phyloP scores from a whole-genome alignment of 1,284 basidiomycete species.

The Sanguinoderma infundibulare region DNA sequence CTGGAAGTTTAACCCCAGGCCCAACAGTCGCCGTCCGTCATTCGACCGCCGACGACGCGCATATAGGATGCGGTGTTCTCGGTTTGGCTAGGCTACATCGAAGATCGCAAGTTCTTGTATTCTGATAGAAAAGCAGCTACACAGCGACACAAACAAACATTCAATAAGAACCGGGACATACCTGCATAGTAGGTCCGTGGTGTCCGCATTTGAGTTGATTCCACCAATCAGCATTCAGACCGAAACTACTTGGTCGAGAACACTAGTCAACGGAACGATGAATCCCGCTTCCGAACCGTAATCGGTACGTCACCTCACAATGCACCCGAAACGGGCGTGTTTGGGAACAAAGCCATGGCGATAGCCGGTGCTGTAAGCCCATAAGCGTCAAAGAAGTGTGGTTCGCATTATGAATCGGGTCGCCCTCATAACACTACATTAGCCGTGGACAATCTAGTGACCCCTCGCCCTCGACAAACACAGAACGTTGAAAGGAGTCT shows the following conservation, averaged over 20 bases:
- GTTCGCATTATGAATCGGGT: conserved; percentile 11
- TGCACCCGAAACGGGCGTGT: neutral
- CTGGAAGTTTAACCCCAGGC: no score
- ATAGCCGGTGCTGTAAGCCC: neutral
- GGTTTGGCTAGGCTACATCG: conserved; percentile 6
- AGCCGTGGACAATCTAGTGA: conserved; percentile 5
- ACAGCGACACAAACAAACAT: neutral
- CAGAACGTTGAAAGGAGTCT: conserved; percentile 20
- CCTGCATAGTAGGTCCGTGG: neutral
- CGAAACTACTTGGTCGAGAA: neutral
- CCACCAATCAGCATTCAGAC: conserved; percentile 7
- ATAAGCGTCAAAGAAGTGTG: neutral
- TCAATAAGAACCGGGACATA: no score
- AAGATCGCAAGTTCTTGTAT: conserved; percentile 3
- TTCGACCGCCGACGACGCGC: no score
- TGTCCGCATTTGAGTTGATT: conserved; percentile 3
- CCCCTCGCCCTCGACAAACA: conserved; percentile 3
- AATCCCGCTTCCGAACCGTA: no score
- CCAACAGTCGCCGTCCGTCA: no score
- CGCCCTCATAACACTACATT: conserved; percentile 14
- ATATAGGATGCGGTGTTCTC: neutral
- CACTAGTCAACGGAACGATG: no score
- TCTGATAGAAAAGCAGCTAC: neutral
- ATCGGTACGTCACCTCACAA: neutral
- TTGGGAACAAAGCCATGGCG: neutral